These are phyloP conservation scores for Trichocladium uniseriatum DNA, from an alignment of 495 filamentous ascomycete genomes.

Conservation along the genomic window DNA sequence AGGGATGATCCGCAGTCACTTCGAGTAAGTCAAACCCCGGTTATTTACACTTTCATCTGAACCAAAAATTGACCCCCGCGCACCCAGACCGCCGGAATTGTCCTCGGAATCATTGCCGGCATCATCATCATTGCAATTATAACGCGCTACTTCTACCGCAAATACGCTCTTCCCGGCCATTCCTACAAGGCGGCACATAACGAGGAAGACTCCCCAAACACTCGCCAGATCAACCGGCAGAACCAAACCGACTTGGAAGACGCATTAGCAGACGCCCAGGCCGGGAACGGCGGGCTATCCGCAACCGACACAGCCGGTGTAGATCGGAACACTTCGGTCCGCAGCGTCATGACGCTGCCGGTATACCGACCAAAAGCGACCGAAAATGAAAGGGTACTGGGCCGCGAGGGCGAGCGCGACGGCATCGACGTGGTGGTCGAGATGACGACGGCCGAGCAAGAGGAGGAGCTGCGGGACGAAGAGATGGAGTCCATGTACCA, in stretches of 20 bases:
- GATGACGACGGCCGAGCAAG: constrained; percentile 43
- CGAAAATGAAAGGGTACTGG: constrained; percentile 76
- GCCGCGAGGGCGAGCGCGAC: constrained; percentile 79
- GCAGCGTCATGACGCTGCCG: constrained; percentile 87
- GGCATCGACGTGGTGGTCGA: constrained; percentile 92
- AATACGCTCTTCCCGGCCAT: constrained; percentile 33
- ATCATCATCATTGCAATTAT: constrained; percentile 12
- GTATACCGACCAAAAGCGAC: constrained; percentile 60
- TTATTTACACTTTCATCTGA: constrained; percentile 1
- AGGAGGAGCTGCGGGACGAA: constrained; percentile 74
- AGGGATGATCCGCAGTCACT: not conserved
- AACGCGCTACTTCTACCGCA: constrained; percentile 36
- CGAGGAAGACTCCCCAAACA: constrained; percentile 16
- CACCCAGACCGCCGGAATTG: constrained; percentile 16
- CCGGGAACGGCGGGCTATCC: not conserved
- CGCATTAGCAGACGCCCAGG: constrained; percentile 6
- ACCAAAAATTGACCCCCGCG: not conserved
- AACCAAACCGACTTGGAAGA: constrained; percentile 17
- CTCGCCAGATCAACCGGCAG: constrained; percentile 18
- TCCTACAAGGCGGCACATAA: constrained; percentile 17
- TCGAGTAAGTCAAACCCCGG: constrained; percentile 1
- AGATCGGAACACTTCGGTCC: constrained; percentile 75
- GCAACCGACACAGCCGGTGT: constrained; percentile 34
- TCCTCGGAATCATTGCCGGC: constrained; percentile 16
- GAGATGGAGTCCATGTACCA: constrained; percentile 93